A percentile compares a stretch with the other conserved stretches of the same genome.
phyloP scores from a whole-genome alignment of 805 yeast species.

The Saccharomycopsis microspora region DNA sequence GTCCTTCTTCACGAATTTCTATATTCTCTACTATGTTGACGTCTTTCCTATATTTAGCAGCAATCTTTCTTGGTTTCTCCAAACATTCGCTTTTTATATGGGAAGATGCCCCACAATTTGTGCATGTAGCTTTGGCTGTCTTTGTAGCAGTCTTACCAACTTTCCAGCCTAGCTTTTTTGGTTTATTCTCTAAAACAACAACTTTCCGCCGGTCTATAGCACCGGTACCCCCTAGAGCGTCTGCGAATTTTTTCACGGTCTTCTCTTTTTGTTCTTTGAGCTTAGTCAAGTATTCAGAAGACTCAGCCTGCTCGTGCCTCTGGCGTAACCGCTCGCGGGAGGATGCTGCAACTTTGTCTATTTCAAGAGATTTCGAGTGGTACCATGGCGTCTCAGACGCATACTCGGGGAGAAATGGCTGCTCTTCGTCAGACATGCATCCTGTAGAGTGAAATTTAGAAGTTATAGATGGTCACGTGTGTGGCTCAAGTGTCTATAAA shows the following conservation, averaged over 20 bases:
- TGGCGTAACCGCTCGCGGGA: slow-evolving; percentile 16
- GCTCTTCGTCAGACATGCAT: too few species aligned
- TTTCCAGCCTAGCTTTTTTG: slow-evolving; percentile 1
- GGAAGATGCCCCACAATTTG: slow-evolving; percentile 27
- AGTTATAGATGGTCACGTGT: too few species aligned
- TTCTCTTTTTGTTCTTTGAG: slow-evolving; percentile 29
- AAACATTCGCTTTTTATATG: slow-evolving; percentile 27
- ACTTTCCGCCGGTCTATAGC: slow-evolving; percentile 27
- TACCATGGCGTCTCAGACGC: slow-evolving; percentile 29
- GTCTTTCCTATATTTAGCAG: slow-evolving; percentile 18
- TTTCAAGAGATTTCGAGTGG: slow-evolving; percentile 8
- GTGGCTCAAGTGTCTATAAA: too few species aligned
- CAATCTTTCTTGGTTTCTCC: slow-evolving; percentile 25
- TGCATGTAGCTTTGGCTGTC: slow-evolving; percentile 21
- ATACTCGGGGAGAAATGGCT: slow-evolving; percentile 25
- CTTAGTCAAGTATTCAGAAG: slow-evolving; percentile 31
- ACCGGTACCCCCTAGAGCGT: slow-evolving; percentile 37
- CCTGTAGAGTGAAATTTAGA: too few species aligned
- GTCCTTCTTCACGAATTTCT: slow-evolving; percentile 7
- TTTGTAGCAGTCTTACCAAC: neutral
- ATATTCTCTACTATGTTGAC: slow-evolving; percentile 1
- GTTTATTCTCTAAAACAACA: slow-evolving; percentile 17
- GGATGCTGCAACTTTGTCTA: slow-evolving; percentile 2
- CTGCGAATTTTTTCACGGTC: slow-evolving; percentile 27
- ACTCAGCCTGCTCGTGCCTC: slow-evolving; percentile 18